A percentile compares a stretch with the other conserved stretches of the same genome.
Conservation (phyloP, 176 grass and related monocot species). For the Phyllostachys edulis region DNA sequence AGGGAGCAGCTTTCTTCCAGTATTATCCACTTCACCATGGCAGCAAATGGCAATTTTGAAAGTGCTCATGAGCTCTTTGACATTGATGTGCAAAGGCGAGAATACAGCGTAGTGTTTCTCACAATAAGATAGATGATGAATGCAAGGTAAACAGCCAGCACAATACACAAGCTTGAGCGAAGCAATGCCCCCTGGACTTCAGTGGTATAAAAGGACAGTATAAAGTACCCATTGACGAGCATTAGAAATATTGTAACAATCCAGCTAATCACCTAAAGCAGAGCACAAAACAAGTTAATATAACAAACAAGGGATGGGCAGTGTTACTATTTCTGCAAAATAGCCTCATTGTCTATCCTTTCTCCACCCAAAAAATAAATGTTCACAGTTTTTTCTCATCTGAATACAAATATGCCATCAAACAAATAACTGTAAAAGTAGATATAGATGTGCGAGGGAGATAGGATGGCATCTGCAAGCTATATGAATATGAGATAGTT, state of each 20-base stretch:
- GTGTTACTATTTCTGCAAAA: neutral
- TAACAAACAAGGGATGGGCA: neutral
- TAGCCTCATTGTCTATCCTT: neutral
- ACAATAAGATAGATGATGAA: slow-evolving; percentile 79
- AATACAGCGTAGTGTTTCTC: slow-evolving; percentile 50
- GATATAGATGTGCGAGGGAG: neutral
- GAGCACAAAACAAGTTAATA: slow-evolving; percentile 14
- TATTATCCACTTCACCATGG: slow-evolving; percentile 20
- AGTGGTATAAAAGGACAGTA: slow-evolving; percentile 68
- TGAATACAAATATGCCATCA: neutral
- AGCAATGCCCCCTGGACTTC: slow-evolving; percentile 67
- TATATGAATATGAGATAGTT: neutral
- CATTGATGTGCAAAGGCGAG: slow-evolving; percentile 48
- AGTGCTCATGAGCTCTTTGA: slow-evolving; percentile 54
- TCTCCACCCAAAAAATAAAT: neutral
- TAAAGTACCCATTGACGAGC: slow-evolving; percentile 90
- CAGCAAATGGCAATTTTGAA: neutral
- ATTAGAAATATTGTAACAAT: slow-evolving; percentile 81
- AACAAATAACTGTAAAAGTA: neutral
- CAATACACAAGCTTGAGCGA: slow-evolving; percentile 55
- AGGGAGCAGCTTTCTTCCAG: slow-evolving; percentile 10
- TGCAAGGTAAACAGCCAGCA: slow-evolving; percentile 57
- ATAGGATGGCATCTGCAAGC: neutral
- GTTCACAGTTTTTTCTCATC: neutral
- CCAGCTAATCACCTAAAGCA: slow-evolving; percentile 76